Base-by-base conservation (phyloP, 2,329 filamentous ascomycete genomes). In the Coniochaeta sp. region DNA sequence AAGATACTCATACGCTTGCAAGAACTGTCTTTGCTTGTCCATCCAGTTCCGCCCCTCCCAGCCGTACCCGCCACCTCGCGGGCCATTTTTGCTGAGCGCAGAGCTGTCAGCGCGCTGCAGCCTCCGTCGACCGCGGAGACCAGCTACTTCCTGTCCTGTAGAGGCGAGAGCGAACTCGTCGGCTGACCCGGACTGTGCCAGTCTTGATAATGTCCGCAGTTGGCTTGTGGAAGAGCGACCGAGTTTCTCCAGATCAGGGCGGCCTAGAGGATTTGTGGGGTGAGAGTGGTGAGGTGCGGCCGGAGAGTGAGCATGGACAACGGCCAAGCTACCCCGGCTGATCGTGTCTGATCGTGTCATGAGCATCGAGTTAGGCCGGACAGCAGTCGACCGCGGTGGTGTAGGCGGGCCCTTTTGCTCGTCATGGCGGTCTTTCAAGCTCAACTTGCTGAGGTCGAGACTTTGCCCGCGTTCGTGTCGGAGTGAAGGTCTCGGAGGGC, bases 1-100 rank as follows among this genome's bases (percentile, higher is more conserved):
- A 40, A 99, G 88, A 72, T 99, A 99, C 73, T 99, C 95, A 71
- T 99, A 99, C 7, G 95, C 95, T 73, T 96, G 91, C 59, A 99
- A 77, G 69, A 97, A 98, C 72, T 98, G 93, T 28, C 95, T 86
- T 72, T 99, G 93, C 71, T 96, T 95, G 73, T 99, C 95, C 93
- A 99, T 99, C 95, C 95, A 99, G 71, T 93, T 96, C 57, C 90
- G 85, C 22, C 88, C 87, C 64, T 90, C 86, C 88, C 92, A 95
- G 57, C 86, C 83, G 65, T 88, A 91, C 28, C 75, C 79, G 60
- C 77, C 78, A 6, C 69, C 67, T 11, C 73, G 72, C 64, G 79
- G 78, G 63, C 80, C 76, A 50, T 79, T 75, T 24, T 78, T 77
- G 26, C 72, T 74, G 28, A 75, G 76, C 38, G 76, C 74, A 19